Base-by-base conservation (phyloP, 805 yeast genomes). In the Saccharomyces paradoxus region DNA sequence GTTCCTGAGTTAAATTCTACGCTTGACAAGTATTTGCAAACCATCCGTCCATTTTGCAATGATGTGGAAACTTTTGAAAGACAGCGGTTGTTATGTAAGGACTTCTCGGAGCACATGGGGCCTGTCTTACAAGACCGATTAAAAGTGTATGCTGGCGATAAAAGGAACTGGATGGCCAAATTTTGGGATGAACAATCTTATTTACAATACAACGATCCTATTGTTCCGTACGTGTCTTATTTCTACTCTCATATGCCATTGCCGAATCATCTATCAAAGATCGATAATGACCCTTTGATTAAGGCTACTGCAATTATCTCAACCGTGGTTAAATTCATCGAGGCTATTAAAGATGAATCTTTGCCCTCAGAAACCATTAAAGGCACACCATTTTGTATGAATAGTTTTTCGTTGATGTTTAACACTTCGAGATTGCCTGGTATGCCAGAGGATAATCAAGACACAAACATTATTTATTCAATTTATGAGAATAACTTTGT, bases 121-220 rank as follows among this genome's bases (percentile, higher is more conserved):
- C 82, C 81, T 53, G 73, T 68, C 31, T 78, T 92, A 58, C 98
- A 92, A 68, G 60, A 75, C 54, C 79, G 91, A 56, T 77, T 92
- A 52, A 65, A 70, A 41, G 73, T 77, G 27, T 81, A 82, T 60
- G 84, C 92, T 29, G 62, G 72, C 30, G 72, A 65, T 53, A 75
- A 73, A 54, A 84, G 89, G 67, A 92, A 92, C 71, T 92, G 99
- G 99, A 77, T 92, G 64, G 81, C 87, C 49, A 85, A 81, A 56
- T 89, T 86, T 79, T 92, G 99, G 99, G 96, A 92, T 70, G 86
- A 87, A 63, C 88, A 87, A 61, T 96, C 97, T 22, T 92, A 92
- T 72, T 76, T 92, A 76, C 83, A 86, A 46, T 91, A 89, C 74
- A 80, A 94, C 60, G 98, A 89, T 71, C 96, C 98, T 0, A 87